Conservation (phyloP, 148 eudicot genomes). For the Camellia lanceoleosa region DNA sequence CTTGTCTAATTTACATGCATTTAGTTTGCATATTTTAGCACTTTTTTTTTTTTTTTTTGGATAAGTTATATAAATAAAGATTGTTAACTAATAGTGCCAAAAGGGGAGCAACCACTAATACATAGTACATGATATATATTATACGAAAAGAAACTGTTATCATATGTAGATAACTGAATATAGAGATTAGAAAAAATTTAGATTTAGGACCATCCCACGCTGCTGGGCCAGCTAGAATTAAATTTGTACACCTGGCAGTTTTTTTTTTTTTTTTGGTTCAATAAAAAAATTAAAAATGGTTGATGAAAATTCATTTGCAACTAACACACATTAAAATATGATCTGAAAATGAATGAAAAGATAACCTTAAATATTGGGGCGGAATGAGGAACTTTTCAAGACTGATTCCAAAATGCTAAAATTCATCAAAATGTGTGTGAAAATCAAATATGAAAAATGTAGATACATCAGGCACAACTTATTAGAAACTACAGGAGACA, state of each 20-base stretch:
- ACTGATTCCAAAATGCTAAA: background rate
- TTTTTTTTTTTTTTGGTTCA: background rate
- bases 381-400: background rate
- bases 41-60: background rate
- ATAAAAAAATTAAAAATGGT: background rate
- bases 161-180: no score
- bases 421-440: background rate
- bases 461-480: background rate
- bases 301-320: background rate
- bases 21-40: background rate
- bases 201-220: background rate
- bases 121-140: background rate
- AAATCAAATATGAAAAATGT: background rate
- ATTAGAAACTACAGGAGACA: no score
- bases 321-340: background rate
- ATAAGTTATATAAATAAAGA: background rate
- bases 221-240: background rate
- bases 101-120: background rate
- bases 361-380: background rate
- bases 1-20: background rate
- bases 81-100: background rate
- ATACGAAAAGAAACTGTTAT: no score
- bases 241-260: background rate
- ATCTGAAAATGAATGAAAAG: background rate
- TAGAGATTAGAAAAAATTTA: background rate